Evolutionary conservation across 1,284 basidiomycete species (phyloP).

Genomic region (Papiliotrema fonsecae): DNA sequence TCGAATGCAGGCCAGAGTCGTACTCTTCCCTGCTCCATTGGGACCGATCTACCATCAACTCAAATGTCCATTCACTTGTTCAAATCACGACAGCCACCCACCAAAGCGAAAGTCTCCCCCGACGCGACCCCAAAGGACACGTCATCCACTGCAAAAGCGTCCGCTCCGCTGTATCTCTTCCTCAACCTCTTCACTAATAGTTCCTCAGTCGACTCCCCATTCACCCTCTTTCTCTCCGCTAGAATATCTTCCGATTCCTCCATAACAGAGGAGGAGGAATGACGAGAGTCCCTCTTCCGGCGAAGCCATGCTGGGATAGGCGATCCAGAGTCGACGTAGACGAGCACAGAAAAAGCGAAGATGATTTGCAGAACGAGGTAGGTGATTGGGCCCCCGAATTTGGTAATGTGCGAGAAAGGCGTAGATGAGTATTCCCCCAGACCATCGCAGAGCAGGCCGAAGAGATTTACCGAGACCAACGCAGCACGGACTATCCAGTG

Average conservation of each 20-base stretch:
- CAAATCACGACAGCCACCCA: background rate
- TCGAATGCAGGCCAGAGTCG: conserved; percentile 49
- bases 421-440: conserved; percentile 52
- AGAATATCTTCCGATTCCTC: conserved; percentile 51
- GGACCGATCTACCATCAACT: conserved; percentile 55
- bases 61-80: no score
- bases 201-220: conserved; percentile 52
- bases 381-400: conserved; percentile 68
- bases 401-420: conserved; percentile 55
- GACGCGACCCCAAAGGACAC: conserved; percentile 63
- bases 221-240: conserved; percentile 55
- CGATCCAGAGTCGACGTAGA: conserved; percentile 61
- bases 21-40: conserved; percentile 73
- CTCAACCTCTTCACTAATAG: conserved; percentile 63
- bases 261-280: background rate
- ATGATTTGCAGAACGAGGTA: conserved; percentile 62
- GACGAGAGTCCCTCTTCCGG: conserved; percentile 6
- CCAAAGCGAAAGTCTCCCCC: conserved; percentile 63
- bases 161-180: conserved; percentile 56
- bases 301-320: conserved; percentile 44
- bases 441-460: conserved; percentile 67
- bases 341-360: conserved; percentile 56
- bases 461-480: conserved; percentile 69
- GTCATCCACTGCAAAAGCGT: conserved; percentile 63
- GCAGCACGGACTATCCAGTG: conserved; percentile 55